Evolutionary conservation across 805 yeast genomes (phyloP).

Genomic region (Saturnispora besseyi): DNA sequence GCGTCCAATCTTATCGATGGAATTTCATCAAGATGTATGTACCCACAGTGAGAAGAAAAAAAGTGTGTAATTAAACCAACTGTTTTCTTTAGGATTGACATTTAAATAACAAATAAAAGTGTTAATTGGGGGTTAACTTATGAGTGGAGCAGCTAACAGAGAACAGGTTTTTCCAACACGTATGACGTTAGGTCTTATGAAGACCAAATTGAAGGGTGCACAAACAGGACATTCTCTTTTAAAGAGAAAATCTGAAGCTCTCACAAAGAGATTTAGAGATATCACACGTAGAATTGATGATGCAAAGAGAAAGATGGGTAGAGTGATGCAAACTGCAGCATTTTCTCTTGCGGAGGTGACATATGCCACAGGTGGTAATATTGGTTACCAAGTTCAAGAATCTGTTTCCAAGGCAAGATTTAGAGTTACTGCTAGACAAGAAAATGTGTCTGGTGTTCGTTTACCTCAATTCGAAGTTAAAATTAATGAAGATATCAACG

Average conservation of each 20-base stretch:
- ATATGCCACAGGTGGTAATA: conserved; percentile 95
- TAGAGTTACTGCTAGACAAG: conserved; percentile 85
- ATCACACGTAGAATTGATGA: conserved; percentile 91
- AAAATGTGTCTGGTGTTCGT: conserved; percentile 92
- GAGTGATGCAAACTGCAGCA: conserved; percentile 97
- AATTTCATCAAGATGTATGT: neutral
- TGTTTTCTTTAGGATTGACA: neutral
- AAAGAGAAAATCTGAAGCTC: conserved; percentile 94
- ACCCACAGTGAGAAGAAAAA: neutral
- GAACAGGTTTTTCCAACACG: conserved; percentile 97
- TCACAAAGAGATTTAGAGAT: conserved; percentile 93
- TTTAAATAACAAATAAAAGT: neutral
- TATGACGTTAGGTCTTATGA: conserved; percentile 94
- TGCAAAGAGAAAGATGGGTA: conserved; percentile 94
- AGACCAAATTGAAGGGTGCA: conserved; percentile 92
- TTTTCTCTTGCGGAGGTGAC: conserved; percentile 95
- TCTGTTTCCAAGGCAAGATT: conserved; percentile 81
- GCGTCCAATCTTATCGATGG: neutral
- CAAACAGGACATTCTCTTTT: conserved; percentile 90
- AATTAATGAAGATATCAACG: conserved; percentile 78
- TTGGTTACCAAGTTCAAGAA: conserved; percentile 93
- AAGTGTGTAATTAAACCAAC: neutral
- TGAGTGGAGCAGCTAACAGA: conserved; percentile 32
- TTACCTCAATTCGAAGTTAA: conserved; percentile 87
- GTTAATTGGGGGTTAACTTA: neutral